A percentile compares a stretch with the other conserved stretches of the same genome.
phyloP scores from a whole-genome alignment of 192 early-diverging fungal species.

The Chytriomyces sp. region DNA sequence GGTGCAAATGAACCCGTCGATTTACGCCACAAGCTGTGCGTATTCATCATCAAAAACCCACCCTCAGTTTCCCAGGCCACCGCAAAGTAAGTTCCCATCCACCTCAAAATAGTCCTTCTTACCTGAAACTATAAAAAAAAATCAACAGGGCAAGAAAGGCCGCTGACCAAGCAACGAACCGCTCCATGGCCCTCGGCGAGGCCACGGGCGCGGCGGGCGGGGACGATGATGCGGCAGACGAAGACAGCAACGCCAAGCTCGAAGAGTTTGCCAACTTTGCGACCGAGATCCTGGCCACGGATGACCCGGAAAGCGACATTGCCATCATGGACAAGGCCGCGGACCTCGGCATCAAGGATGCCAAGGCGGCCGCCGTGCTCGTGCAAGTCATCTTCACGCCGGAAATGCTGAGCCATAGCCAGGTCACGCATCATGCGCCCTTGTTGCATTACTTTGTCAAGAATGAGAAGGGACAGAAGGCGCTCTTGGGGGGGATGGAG shows the following conservation, averaged over 20 bases:
- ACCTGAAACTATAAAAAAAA: constrained; percentile 22
- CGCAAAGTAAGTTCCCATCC: constrained; percentile 11
- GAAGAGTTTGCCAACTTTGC: constrained; percentile 80
- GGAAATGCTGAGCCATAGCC: constrained; percentile 56
- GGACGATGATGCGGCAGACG: neutral
- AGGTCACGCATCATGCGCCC: constrained; percentile 70
- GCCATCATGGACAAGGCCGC: constrained; percentile 73
- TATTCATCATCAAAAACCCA: constrained; percentile 92
- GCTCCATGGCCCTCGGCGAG: neutral
- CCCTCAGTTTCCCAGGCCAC: constrained; percentile 49
- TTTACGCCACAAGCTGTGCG: constrained; percentile 85
- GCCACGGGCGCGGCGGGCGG: neutral
- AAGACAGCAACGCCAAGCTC: constrained; percentile 51
- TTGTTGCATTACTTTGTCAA: constrained; percentile 75
- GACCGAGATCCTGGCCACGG: constrained; percentile 56
- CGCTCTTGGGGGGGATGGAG: constrained; percentile 90
- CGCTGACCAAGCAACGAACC: constrained; percentile 15
- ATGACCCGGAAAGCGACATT: constrained; percentile 27
- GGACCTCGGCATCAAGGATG: constrained; percentile 76
- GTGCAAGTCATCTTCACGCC: constrained; percentile 77
- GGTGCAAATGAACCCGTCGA: constrained; percentile 81
- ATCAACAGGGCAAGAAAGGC: constrained; percentile 28
- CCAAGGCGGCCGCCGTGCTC: constrained; percentile 80
- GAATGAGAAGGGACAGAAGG: constrained; percentile 84
- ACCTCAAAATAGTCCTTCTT: no score